Evolutionary conservation across 768 basidiomycete species (phyloP).

Genomic region (Dictyophora rubrovolvata): DNA sequence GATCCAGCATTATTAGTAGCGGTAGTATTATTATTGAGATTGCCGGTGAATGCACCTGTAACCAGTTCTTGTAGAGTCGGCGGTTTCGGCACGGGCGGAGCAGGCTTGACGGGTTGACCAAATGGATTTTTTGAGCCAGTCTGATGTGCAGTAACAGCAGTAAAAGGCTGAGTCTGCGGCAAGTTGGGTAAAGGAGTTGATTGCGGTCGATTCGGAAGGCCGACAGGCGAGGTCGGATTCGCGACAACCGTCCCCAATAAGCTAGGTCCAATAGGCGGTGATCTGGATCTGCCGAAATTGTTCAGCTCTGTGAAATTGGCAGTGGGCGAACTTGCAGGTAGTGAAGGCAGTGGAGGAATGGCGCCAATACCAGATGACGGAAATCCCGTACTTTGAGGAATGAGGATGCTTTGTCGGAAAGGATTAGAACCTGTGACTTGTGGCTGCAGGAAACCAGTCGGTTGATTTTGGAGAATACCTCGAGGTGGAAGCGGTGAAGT

Average conservation of each 20-base stretch:
- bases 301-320: not conserved
- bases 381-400: conserved; percentile 54
- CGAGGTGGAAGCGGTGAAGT: conserved; percentile 26
- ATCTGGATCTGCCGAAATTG: not conserved
- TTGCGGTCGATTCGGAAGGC: conserved; percentile 6
- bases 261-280: not conserved
- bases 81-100: conserved; percentile 60
- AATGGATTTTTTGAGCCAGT: conserved; percentile 97
- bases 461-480: conserved; percentile 44
- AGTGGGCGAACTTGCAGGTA: conserved; percentile 12
- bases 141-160: conserved; percentile 63
- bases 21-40: not conserved
- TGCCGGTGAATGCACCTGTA: conserved; percentile 29
- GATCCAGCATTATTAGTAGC: not conserved
- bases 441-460: conserved; percentile 37
- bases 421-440: conserved; percentile 55
- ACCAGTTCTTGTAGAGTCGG: conserved; percentile 78
- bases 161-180: conserved; percentile 15
- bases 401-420: conserved; percentile 71
- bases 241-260: not conserved
- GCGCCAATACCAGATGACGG: conserved; percentile 30
- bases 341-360: not conserved
- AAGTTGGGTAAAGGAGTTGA: conserved; percentile 9
- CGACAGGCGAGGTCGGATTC: not conserved
- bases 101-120: conserved; percentile 54